These are phyloP conservation scores for Alternaria sp. DNA, from an alignment of 2,329 filamentous ascomycete species.

Conservation along the genomic window DNA sequence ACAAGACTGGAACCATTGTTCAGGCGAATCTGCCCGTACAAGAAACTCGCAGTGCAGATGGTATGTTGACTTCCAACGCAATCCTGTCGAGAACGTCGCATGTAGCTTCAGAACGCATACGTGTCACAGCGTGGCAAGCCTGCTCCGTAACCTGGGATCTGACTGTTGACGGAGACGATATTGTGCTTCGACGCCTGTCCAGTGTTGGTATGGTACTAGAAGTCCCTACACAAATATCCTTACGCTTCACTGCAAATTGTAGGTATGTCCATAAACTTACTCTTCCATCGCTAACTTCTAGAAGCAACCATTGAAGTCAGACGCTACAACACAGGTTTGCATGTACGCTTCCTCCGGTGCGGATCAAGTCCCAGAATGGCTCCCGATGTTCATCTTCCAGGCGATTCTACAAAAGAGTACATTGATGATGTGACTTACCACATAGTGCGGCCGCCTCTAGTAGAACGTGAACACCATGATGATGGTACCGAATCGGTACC, in stretches of 20 bases:
- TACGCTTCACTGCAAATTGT: neutral
- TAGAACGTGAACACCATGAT: neutral
- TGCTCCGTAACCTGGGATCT: fast-evolving
- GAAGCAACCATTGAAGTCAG: neutral
- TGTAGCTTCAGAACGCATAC: fast-evolving
- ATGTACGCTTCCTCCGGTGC: no score
- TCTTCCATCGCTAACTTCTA: no score
- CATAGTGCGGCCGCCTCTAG: neutral
- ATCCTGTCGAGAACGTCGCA: fast-evolving
- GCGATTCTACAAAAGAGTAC: neutral
- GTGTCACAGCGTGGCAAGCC: neutral
- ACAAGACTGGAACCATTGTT: no score
- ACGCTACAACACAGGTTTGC: neutral
- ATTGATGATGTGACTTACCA: neutral
- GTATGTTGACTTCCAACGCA: neutral
- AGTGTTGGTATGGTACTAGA: fast-evolving
- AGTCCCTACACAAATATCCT: fast-evolving
- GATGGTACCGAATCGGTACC: neutral
- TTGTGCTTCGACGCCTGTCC: neutral
- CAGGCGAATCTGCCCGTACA: no score
- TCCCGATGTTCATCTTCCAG: no score
- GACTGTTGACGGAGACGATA: neutral
- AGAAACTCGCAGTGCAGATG: no score
- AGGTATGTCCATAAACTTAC: fast-evolving
- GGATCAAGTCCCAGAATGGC: no score